A percentile compares a stretch with the other conserved stretches of the same genome.
phyloP scores from a whole-genome alignment of 1,284 basidiomycete genomes.

The Cryptococcus sp. region DNA sequence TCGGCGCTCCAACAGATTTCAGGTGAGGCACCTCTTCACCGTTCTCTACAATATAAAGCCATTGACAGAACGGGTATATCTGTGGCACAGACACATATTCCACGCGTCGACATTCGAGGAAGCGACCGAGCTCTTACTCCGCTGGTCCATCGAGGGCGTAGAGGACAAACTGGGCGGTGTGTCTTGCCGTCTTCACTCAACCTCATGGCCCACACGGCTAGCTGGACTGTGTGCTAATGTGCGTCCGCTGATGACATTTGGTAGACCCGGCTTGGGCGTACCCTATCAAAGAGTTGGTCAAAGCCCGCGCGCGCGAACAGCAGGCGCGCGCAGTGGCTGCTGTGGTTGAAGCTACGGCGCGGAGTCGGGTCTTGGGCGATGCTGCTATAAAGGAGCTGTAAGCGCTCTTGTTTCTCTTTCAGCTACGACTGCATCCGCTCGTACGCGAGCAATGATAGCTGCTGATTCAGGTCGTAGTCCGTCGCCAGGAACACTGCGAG shows the following conservation, averaged over 20 bases:
- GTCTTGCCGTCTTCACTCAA: constrained; percentile 26
- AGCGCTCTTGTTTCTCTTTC: constrained; percentile 4
- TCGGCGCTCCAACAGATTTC: constrained; percentile 78
- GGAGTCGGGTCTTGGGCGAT: constrained; percentile 16
- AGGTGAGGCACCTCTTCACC: constrained; percentile 61
- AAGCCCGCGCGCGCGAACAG: constrained; percentile 61
- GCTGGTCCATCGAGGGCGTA: constrained; percentile 88
- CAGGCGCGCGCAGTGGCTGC: constrained; percentile 78
- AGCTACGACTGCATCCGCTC: too few species aligned
- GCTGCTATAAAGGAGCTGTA: constrained; percentile 11
- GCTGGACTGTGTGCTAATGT: neutral
- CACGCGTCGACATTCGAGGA: constrained; percentile 93
- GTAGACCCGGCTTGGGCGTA: constrained; percentile 85
- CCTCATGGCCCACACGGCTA: neutral
- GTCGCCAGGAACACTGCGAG: constrained; percentile 61
- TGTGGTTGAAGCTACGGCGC: constrained; percentile 36
- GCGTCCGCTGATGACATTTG: constrained; percentile 2
- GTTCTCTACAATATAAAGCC: neutral
- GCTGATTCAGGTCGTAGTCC: constrained; percentile 35
- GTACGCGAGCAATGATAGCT: too few species aligned
- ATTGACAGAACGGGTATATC: neutral
- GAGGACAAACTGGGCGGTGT: constrained; percentile 81
- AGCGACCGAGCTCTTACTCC: constrained; percentile 79
- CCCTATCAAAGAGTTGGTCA: constrained; percentile 82
- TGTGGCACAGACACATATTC: constrained; percentile 71